phyloP scores from a whole-genome alignment of 371 early-diverging fungal genomes.

The Scutellospora calospora region DNA sequence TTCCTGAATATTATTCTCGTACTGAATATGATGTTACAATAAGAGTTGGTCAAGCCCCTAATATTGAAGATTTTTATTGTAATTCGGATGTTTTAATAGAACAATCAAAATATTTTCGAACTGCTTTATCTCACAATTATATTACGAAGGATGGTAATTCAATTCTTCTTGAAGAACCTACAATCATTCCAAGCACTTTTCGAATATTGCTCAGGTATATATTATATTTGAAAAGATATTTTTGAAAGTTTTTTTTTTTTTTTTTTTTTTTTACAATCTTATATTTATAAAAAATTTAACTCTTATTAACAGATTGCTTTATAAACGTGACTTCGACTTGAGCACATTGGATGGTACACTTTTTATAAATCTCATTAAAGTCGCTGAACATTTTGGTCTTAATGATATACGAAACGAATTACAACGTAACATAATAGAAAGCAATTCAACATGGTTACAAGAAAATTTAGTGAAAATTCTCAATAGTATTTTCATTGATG shows the following conservation, averaged over 20 bases:
- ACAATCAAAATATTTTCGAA: neutral
- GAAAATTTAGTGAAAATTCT: neutral
- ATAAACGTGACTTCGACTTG: neutral
- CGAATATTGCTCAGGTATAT: neutral
- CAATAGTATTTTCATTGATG: neutral
- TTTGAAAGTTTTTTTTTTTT: no score
- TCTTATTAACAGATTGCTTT: neutral
- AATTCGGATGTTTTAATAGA: neutral
- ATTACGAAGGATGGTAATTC: neutral
- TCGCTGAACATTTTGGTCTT: neutral
- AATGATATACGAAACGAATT: neutral
- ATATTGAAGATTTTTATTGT: neutral
- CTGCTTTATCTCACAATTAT: constrained; percentile 5
- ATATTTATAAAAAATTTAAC: neutral
- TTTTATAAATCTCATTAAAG: neutral
- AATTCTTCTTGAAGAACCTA: neutral
- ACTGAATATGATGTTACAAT: neutral
- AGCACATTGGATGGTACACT: neutral
- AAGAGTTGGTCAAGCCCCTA: neutral
- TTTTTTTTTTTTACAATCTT: neutral
- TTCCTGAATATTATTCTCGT: constrained; percentile 3
- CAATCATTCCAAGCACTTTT: neutral
- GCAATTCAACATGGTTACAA: neutral
- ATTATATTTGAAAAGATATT: neutral
- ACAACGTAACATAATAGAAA: neutral